Conservation (phyloP, 345 rosid genomes). For the Citrus sp. region DNA sequence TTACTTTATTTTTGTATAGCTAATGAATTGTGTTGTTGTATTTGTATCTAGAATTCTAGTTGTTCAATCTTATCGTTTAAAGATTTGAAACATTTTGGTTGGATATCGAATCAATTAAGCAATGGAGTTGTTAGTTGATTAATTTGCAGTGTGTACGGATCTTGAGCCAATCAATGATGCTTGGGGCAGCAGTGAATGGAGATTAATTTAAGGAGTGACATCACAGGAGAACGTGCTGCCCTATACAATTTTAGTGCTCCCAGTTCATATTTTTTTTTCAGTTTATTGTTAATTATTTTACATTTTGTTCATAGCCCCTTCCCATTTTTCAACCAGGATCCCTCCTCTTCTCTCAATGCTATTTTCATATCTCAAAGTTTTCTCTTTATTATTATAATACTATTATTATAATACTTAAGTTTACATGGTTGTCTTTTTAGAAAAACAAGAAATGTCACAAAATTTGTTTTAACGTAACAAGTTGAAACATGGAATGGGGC, state of each 20-base stretch:
- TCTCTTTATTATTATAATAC: background rate
- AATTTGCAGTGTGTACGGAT: background rate
- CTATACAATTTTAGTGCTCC: background rate
- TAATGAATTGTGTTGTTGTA: too few species aligned
- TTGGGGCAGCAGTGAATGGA: background rate
- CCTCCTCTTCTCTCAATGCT: slow-evolving; percentile 25
- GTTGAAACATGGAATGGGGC: background rate
- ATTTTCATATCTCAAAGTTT: background rate
- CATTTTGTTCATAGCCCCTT: background rate
- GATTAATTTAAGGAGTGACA: background rate
- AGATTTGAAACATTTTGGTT: background rate
- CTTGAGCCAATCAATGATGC: background rate
- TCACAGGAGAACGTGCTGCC: background rate
- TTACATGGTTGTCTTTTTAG: background rate
- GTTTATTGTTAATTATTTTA: background rate
- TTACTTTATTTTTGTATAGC: too few species aligned
- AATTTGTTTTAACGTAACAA: background rate
- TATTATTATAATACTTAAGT: background rate
- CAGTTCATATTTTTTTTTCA: background rate
- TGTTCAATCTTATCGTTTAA: background rate
- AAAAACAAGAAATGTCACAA: background rate
- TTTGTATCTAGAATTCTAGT: too few species aligned
- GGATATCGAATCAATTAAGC: background rate
- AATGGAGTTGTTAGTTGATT: background rate
- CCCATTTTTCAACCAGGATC: slow-evolving; percentile 27